Evolutionary conservation across 176 grass and related monocot genomes (phyloP).

Genomic region (Echinochloa phyllopogon): DNA sequence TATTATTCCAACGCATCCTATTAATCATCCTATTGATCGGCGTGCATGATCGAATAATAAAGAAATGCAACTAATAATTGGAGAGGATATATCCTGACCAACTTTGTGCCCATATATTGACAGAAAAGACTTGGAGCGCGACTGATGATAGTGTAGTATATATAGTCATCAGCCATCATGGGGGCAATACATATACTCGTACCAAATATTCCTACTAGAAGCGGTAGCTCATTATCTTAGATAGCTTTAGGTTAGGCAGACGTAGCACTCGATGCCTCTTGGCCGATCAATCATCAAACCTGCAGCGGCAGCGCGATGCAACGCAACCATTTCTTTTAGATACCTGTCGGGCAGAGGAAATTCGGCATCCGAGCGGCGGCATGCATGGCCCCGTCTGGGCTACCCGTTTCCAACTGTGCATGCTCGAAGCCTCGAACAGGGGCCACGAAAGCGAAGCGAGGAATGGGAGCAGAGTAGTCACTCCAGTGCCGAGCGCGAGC

Average conservation of each 20-base stretch:
- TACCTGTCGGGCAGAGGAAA: slow-evolving; percentile 4
- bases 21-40: background rate
- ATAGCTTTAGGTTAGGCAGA: slow-evolving; percentile 45
- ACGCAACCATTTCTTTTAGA: slow-evolving; percentile 23
- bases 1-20: background rate
- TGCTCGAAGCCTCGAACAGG: background rate
- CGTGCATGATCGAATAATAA: slow-evolving; percentile 28
- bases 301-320: background rate
- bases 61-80: background rate
- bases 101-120: background rate
- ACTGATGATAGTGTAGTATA: background rate
- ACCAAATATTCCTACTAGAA: background rate
- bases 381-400: background rate
- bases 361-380: slow-evolving; percentile 15
- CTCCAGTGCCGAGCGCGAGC: no score
- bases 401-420: background rate
- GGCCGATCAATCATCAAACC: slow-evolving; percentile 23
- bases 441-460: background rate
- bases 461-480: background rate
- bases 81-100: background rate
- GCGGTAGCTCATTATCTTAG: slow-evolving; percentile 24
- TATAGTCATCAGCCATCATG: background rate
- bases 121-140: background rate
- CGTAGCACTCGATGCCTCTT: background rate
- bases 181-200: background rate